Evolutionary conservation across 208 protist species (phyloP), one percentile per base, ranked within the genome.

Genomic region (Trypanosoma vivax): DNA sequence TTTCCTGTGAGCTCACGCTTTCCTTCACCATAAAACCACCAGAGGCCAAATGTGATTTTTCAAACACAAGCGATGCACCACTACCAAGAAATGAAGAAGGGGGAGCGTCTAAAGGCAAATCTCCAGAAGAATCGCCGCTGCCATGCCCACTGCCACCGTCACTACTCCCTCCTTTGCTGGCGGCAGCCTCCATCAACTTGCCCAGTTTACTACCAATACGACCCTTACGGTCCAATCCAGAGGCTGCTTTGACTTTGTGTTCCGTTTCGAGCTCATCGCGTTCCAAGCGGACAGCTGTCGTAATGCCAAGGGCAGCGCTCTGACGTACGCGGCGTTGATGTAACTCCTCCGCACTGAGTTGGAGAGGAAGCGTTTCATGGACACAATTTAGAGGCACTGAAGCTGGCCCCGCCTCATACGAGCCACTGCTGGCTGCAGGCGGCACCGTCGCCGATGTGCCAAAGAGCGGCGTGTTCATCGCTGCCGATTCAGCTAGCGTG

Each of bases 301-400:
- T 58, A 18, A 93, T 73, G 25, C 86, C 86, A 21, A 86, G 40
- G 19, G 76, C 81, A 0, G 79, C 86, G 31, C 82, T 90, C 37
- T 69, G 71, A 24, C 70, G 70, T 14, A 93, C 62, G 9, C 86
- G 81, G n/a, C 60, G 64, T 18, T 60, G 68, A 53, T 89, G 80
- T 11, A 93, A 49, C 51, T 88, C 82, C 64, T 93, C 86, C 1
- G 82, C 83, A 19, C 74, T 76, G 4, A 88, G 48, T 21, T 62
- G 63, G 38, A 93, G 42, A 29, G 62, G 46, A 0, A 60, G 33
- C 2, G 59, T 31, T 0, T 33, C 60, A 3, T 0, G 29, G 0
- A 21, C 41, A 5, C 25, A 47, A 35, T 23, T n/a, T 65, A 40
- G 14, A 35, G 19, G 14, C 3, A 28, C 9, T 2, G 2, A 2